Evolutionary conservation across 768 basidiomycete species (phyloP), one percentile per base, ranked within the genome.

Genomic region (Mycena kentingensis): DNA sequence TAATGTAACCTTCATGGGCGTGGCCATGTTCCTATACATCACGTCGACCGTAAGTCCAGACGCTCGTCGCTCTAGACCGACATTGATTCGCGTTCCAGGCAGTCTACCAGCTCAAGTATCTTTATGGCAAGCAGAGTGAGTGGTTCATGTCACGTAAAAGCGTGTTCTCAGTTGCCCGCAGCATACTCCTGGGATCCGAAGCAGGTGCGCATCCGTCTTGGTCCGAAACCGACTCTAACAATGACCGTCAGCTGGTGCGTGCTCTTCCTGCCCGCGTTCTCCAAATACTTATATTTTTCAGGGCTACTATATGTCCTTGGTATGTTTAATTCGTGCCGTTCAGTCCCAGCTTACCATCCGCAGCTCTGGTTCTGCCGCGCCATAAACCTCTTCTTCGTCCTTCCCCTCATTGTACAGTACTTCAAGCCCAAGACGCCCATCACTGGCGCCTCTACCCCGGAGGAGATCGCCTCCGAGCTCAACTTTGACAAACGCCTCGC

Each of bases 221-320:
- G n/a, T n/a, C n/a, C n/a, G n/a, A n/a, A n/a, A n/a, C n/a, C n/a
- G n/a, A n/a, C n/a, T n/a, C n/a, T n/a, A n/a, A n/a, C n/a, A n/a
- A n/a, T n/a, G n/a, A n/a, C n/a, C n/a, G n/a, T n/a, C n/a, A n/a
- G n/a, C n/a, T n/a, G n/a, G n/a, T n/a, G n/a, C n/a, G n/a, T n/a
- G n/a, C n/a, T n/a, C n/a, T n/a, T n/a, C n/a, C n/a, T n/a, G n/a
- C n/a, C n/a, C n/a, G n/a, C n/a, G n/a, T n/a, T n/a, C n/a, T n/a
- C n/a, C n/a, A n/a, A n/a, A n/a, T n/a, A n/a, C n/a, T n/a, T n/a
- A n/a, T n/a, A n/a, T n/a, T n/a, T n/a, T n/a, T n/a, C n/a, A n/a
- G n/a, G 85, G 88, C 39, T 84, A 86, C 63, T 90, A 89, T 60
- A 86, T 90, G 70, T 85, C 87, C 0, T 77, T 81, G 19, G 58